Base-by-base conservation (phyloP, 345 rosid genomes). In the Rhizophora mangle region DNA sequence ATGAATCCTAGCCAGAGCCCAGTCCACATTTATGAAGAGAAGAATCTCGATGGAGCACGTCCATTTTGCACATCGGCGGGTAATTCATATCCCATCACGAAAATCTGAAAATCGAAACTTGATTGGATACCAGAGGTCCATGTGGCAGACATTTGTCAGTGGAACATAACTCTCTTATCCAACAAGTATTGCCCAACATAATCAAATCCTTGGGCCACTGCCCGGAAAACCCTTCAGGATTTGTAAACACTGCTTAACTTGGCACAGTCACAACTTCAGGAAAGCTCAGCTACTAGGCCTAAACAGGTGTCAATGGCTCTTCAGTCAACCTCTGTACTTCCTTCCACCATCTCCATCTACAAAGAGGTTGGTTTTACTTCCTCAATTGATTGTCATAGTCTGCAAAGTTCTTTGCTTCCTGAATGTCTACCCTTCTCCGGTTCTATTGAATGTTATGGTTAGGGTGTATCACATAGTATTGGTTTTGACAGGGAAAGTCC, bases 321-420 rank as follows among this genome's bases (percentile, higher is more conserved):
- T 58, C 92, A 78, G 69, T 85, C 98, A 74, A 83, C 96, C 80
- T 82, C 90, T 70, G 72, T 87, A 77, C 79, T 84, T 65, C 81
- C 93, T 62, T 85, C 92, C 69, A 74, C 92, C 59, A 59, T 83
- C 63, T 83, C 79, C 58, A 5, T 65, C 70, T 60, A 55, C 67
- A 91, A 84, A 80, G 85, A 88, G 88, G 97, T 93, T 27, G 8
- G 65, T 34, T 15, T 58, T 72, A 26, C 24, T 1, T 21, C 24
- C 26, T n/a, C 20, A 37, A 15, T 43, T 43, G 49, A 43, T 43
- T 43, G 49, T 43, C 49, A 3, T 13, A 2, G 49, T 43, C 47
- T n/a, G 36, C 19, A 29, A 73, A 59, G 56, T 68, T 60, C 63
- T 66, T 18, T 34, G 37, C 37, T 34, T 34, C 37, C 9, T 34